Base-by-base conservation (phyloP, 345 rosid genomes). In the Chamaenerion angustifolium region DNA sequence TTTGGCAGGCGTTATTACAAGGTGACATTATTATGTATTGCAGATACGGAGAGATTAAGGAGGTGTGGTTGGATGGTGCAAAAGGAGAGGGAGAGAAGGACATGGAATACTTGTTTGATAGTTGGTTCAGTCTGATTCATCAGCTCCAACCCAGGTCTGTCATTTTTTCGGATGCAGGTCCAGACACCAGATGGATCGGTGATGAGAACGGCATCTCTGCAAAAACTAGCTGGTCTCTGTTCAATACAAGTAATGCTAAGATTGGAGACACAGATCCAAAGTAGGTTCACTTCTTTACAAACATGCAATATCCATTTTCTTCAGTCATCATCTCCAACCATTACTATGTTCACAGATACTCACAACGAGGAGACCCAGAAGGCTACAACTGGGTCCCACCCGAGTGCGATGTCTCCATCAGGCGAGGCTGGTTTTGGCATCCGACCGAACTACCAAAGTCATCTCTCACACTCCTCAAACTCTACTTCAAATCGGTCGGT, bases 381-480 rank as follows among this genome's bases (percentile, higher is more conserved):
- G 95, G 95, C 42, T 70, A 68, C 25, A 90, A 86, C 62, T 86
- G 95, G 94, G 82, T 90, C 42, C 92, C 95, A 18, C 77, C 85
- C 8, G 98, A 90, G 57, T 86, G 98, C 45, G 95, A 83, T 67
- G 95, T 90, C 51, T 90, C 88, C 16, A 86, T 90, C 54, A 62
- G 94, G 56, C 87, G 76, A 1, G 94, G 98, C 48, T 86, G 95
- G 98, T 90, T 90, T 71, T 86, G 98, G 98, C 98, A 86, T 52
- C 76, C 77, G 10, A 71, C 71, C n/a, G 86, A 90, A 65, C 62
- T 58, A 44, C 95, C 94, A 21, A 90, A 86, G 67, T 78, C 88
- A 5, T 84, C 84, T 12, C 44, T 60, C 51, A 40, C 75, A 56
- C 94, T 90, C 59, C 80, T 86, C 3, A 79, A 83, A 43, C 67